A percentile compares a stretch with the other conserved stretches of the same genome.
These are phyloP conservation scores for Rhizophlyctis rosea DNA, from an alignment of 192 early-diverging fungal species.

Conservation along the genomic window DNA sequence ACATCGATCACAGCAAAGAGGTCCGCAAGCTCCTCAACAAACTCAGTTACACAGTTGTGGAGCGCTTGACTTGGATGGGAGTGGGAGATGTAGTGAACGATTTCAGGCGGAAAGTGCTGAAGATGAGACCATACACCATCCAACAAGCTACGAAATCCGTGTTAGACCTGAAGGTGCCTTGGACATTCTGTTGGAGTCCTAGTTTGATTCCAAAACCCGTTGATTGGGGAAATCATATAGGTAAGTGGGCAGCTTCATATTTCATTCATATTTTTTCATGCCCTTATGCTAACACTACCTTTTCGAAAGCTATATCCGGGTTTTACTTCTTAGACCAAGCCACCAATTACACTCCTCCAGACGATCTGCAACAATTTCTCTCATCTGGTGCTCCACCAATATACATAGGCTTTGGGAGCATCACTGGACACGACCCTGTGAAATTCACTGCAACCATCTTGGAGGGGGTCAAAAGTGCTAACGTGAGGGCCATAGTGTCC, in stretches of 20 bases:
- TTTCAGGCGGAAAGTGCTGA: conserved; percentile 8
- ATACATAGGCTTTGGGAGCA: conserved; percentile 79
- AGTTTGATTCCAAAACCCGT: conserved; percentile 26
- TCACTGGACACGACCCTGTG: conserved; percentile 68
- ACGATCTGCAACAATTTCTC: conserved; percentile 54
- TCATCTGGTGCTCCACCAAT: conserved; percentile 33
- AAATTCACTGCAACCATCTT: conserved; percentile 61
- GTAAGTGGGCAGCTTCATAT: conserved; percentile 11
- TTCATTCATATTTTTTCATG: too few relatives aligned
- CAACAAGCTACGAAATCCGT: conserved; percentile 11
- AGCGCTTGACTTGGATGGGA: conserved; percentile 22
- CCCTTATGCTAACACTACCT: neutral
- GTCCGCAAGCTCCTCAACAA: conserved; percentile 4
- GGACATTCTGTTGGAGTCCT: conserved; percentile 26
- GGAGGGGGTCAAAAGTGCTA: conserved; percentile 57
- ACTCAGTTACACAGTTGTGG: conserved; percentile 13
- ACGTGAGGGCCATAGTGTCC: conserved; percentile 65
- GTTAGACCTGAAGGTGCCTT: conserved; percentile 18
- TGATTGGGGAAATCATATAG: conserved; percentile 36
- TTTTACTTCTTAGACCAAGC: conserved; percentile 16
- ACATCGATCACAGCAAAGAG: neutral
- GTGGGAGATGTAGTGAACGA: conserved; percentile 31
- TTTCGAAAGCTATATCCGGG: conserved; percentile 4
- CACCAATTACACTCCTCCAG: conserved; percentile 52
- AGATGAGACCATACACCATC: conserved; percentile 1